phyloP scores from a whole-genome alignment of 352 stramenopile species.

The Pythium aphanidermatum region DNA sequence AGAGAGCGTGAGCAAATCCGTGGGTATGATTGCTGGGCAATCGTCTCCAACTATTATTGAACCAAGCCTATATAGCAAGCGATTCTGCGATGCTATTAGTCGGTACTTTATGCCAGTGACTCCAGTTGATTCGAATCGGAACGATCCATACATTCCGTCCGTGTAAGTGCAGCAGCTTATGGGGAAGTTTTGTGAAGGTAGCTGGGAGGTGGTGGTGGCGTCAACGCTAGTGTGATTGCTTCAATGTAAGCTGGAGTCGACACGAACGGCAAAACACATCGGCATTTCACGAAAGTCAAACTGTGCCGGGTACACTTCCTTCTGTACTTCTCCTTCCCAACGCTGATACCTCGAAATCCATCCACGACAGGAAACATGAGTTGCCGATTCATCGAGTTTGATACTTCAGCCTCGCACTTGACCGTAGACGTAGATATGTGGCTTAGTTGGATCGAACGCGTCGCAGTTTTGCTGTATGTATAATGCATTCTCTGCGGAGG shows the following conservation, averaged over 20 bases:
- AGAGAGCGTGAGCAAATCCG: constrained; percentile 97
- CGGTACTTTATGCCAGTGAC: constrained; percentile 97
- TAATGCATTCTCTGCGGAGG: constrained; percentile 48
- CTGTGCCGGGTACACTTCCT: constrained; percentile 55
- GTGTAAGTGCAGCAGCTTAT: not conserved
- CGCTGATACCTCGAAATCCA: constrained; percentile 40
- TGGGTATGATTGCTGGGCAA: constrained; percentile 97
- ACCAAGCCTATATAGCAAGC: constrained; percentile 93
- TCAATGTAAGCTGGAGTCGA: constrained; percentile 50
- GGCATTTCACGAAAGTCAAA: constrained; percentile 48
- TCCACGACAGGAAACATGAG: constrained; percentile 42
- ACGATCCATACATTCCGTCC: constrained; percentile 15
- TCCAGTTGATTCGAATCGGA: constrained; percentile 47
- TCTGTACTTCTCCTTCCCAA: constrained; percentile 41
- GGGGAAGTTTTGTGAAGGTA: not conserved
- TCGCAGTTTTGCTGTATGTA: constrained; percentile 22
- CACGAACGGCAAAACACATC: constrained; percentile 52
- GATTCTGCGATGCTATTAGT: constrained; percentile 93
- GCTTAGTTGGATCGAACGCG: constrained; percentile 4
- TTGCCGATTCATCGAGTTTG: constrained; percentile 3
- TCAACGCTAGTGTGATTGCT: constrained; percentile 36
- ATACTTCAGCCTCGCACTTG: not conserved
- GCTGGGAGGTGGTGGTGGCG: constrained; percentile 10
- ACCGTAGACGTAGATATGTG: not conserved
- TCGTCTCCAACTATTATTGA: constrained; percentile 98